These are phyloP conservation scores for Phytophthora rubi DNA, from an alignment of 352 stramenopile species.

Conservation along the genomic window DNA sequence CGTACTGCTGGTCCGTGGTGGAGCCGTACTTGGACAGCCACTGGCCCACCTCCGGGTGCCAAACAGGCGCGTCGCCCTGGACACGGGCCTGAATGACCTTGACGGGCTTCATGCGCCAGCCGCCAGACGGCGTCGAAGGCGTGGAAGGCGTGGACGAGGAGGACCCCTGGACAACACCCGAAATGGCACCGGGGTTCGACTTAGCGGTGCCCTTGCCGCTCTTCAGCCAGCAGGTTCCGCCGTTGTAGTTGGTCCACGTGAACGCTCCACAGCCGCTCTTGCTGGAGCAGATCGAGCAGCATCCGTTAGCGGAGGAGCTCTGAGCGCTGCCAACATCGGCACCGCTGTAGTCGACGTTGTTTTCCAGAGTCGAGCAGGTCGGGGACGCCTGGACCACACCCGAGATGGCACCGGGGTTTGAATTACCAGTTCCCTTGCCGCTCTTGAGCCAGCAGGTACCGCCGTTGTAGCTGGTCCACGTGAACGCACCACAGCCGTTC, in stretches of 20 bases:
- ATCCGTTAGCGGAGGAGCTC: background rate
- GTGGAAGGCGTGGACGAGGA: no score
- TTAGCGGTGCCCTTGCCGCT: background rate
- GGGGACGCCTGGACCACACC: background rate
- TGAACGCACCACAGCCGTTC: background rate
- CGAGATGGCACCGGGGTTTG: background rate
- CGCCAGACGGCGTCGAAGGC: no score
- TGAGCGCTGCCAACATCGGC: background rate
- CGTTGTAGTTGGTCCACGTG: background rate
- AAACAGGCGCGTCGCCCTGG: background rate
- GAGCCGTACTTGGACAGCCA: background rate
- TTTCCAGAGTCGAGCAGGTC: background rate
- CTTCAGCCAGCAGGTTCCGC: background rate
- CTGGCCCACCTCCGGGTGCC: background rate
- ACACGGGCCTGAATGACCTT: background rate
- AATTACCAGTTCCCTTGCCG: background rate
- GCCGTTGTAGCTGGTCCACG: background rate
- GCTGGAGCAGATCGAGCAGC: background rate
- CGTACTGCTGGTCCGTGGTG: background rate
- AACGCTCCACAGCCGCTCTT: background rate
- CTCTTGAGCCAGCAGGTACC: background rate
- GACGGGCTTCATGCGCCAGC: background rate
- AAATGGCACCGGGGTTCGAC: background rate
- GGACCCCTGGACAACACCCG: background rate
- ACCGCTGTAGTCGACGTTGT: background rate